Percentiles rank a stretch among this genome's conserved stretches.
Conservation (phyloP, 129 eudicot genomes). For the sunflower (Helianthus annuus) region DNA sequence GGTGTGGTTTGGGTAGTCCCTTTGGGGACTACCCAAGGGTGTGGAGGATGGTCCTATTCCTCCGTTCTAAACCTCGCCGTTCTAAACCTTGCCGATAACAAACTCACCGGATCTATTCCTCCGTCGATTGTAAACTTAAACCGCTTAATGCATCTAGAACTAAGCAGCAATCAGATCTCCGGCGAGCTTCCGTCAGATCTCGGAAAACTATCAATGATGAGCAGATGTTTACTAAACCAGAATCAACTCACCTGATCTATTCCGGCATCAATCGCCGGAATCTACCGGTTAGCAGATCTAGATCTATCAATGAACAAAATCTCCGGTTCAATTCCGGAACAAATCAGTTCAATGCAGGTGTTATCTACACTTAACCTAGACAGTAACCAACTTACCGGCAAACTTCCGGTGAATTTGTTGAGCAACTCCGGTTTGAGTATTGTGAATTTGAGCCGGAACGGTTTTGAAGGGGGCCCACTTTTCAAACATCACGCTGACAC, state of each 20-base stretch:
- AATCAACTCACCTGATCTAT: conserved; percentile 69
- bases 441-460: conserved; percentile 69
- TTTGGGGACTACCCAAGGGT: too few species aligned
- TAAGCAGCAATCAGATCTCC: too few species aligned
- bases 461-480: too few species aligned
- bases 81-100: too few species aligned
- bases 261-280: conserved; percentile 54
- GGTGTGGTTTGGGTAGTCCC: too few species aligned
- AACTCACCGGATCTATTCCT: too few species aligned
- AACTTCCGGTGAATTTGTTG: conserved; percentile 50
- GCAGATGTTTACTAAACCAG: conserved; percentile 63
- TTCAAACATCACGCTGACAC: too few species aligned
- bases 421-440: conserved; percentile 64
- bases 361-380: conserved; percentile 73
- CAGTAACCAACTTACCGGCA: conserved; percentile 56
- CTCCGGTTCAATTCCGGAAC: conserved; percentile 68
- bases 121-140: too few species aligned
- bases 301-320: conserved; percentile 66
- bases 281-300: conserved; percentile 66
- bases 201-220: conserved; percentile 72
- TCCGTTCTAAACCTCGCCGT: too few species aligned
- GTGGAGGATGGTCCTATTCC: too few species aligned
- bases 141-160: too few species aligned
- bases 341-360: conserved; percentile 75
- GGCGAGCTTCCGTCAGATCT: too few species aligned